Percentiles rank a stretch among this genome's conserved stretches.
These are phyloP conservation scores for Penicillium sp. DNA, from an alignment of 2,329 filamentous ascomycete genomes.

Conservation along the genomic window DNA sequence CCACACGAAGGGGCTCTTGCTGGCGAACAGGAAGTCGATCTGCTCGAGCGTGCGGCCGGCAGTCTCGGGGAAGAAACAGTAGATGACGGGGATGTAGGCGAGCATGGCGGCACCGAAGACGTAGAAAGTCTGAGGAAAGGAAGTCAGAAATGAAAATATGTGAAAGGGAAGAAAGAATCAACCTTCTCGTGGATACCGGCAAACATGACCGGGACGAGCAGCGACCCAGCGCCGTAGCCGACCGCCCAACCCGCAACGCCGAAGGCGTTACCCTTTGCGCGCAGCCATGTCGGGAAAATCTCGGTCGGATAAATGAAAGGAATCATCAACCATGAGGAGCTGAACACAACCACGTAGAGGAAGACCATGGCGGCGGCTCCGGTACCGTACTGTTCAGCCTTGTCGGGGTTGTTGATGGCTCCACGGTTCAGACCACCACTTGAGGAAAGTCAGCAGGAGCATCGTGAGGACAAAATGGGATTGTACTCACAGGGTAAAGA, in stretches of 20 bases:
- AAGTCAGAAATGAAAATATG: no score
- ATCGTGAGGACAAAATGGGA: no score
- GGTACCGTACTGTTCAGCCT: neutral
- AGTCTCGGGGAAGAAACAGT: slow-evolving; percentile 20
- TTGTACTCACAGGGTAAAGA: no score
- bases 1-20: slow-evolving; percentile 17
- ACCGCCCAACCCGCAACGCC: slow-evolving; percentile 27
- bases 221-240: slow-evolving; percentile 12
- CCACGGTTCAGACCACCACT: slow-evolving; percentile 1
- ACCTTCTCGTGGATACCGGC: neutral
- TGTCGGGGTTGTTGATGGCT: neutral
- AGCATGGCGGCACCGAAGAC: slow-evolving; percentile 65
- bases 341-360: slow-evolving; percentile 65
- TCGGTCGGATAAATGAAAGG: slow-evolving; percentile 58
- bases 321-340: slow-evolving; percentile 63
- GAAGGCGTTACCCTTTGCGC: slow-evolving; percentile 55
- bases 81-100: slow-evolving; percentile 57
- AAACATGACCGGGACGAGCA: neutral
- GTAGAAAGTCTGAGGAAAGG: neutral
- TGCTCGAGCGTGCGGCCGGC: slow-evolving; percentile 22
- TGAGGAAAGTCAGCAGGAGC: neutral
- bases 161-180: neutral
- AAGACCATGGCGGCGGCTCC: slow-evolving; percentile 21
- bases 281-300: slow-evolving; percentile 55
- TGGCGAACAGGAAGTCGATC: slow-evolving; percentile 23